Evolutionary conservation across 805 yeast genomes (phyloP).

Genomic region (Starmera pachycereana): DNA sequence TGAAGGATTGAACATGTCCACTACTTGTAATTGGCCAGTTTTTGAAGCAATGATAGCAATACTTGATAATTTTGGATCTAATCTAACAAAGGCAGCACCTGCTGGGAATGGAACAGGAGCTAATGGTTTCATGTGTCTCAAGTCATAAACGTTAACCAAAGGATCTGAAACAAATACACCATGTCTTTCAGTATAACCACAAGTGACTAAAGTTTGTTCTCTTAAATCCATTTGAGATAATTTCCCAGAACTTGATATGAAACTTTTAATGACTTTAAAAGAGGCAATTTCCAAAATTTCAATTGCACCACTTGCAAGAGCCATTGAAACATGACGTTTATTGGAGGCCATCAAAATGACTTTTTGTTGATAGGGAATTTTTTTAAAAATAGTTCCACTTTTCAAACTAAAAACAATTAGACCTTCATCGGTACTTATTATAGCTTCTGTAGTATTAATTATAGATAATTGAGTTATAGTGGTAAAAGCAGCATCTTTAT

Average conservation of each 20-base stretch:
- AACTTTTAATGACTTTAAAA: conserved; percentile 36
- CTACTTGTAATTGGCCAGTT: conserved; percentile 75
- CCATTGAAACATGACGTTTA: conserved; percentile 46
- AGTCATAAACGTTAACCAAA: conserved; percentile 71
- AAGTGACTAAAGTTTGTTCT: conserved; percentile 62
- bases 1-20: conserved; percentile 76
- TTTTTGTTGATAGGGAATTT: conserved; percentile 32
- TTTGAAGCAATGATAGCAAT: conserved; percentile 65
- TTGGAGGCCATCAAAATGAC: conserved; percentile 39
- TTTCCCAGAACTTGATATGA: conserved; percentile 50
- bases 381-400: conserved; percentile 25
- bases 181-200: conserved; percentile 67
- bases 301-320: conserved; percentile 46
- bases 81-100: conserved; percentile 75
- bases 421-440: conserved; percentile 33
- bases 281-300: conserved; percentile 54
- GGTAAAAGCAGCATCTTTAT: conserved; percentile 28
- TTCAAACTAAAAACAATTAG: conserved; percentile 33
- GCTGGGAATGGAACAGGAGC: conserved; percentile 83
- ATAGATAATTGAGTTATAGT: conserved; percentile 22
- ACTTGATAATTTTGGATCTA: conserved; percentile 82
- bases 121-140: conserved; percentile 57
- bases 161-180: conserved; percentile 60
- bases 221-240: conserved; percentile 55
- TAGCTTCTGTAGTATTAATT: conserved; percentile 30